Conservation (phyloP, 495 filamentous ascomycete genomes). For the Extremus antarcticus region DNA sequence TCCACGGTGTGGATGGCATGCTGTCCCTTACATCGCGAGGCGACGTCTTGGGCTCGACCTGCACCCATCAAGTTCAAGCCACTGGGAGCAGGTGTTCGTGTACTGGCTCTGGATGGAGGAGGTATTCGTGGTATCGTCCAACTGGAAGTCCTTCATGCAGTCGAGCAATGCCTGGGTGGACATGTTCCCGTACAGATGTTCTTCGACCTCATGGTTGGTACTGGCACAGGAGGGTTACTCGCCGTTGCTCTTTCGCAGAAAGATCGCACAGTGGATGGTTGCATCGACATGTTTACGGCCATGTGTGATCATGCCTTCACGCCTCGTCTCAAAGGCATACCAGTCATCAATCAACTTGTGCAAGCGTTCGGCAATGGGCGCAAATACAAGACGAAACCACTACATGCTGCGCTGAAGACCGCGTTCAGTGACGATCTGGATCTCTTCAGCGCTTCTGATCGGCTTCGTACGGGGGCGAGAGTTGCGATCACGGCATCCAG, state of each 20-base stretch:
- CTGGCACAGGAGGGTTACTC: conserved; percentile 45
- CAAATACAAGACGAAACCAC: conserved; percentile 25
- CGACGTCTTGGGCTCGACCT: conserved; percentile 12
- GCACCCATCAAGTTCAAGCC: conserved; percentile 16
- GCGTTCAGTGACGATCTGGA: conserved; percentile 15
- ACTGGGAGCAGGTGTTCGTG: conserved; percentile 26
- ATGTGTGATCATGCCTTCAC: conserved; percentile 37
- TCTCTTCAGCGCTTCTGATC: conserved; percentile 17
- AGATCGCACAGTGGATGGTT: conserved; percentile 35
- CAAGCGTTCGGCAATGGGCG: conserved; percentile 30
- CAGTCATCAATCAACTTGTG: conserved; percentile 27
- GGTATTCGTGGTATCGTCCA: conserved; percentile 23
- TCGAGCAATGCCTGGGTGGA: conserved; percentile 18
- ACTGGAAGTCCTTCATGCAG: conserved; percentile 19
- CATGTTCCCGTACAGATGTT: conserved; percentile 20
- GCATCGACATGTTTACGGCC: conserved; percentile 34
- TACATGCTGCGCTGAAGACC: conserved; percentile 17
- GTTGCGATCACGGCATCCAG: conserved; percentile 41
- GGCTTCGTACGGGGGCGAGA: conserved; percentile 3
- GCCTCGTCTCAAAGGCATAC: conserved; percentile 30
- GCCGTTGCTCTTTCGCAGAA: conserved; percentile 43
- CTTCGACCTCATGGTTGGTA: conserved; percentile 27
- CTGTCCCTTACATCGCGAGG: conserved; percentile 16
- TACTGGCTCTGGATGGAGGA: conserved; percentile 47
- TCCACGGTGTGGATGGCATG: conserved; percentile 1